Evolutionary conservation across 768 basidiomycete species (phyloP), one percentile per base, ranked within the genome.

Genomic region (Xerocomellus chrysenteron): DNA sequence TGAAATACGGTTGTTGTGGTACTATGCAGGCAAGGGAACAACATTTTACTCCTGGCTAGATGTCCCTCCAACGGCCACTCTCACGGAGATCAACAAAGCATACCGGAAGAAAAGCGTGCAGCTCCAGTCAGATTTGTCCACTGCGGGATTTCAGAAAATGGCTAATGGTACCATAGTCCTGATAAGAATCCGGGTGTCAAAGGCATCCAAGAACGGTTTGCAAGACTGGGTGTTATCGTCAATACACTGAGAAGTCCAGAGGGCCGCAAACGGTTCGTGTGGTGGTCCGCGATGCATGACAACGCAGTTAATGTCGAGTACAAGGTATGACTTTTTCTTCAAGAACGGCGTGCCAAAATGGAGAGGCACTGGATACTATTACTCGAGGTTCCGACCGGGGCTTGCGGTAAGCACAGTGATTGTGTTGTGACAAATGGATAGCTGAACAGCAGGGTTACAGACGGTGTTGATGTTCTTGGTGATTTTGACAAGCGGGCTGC

Each of bases 341-440:
- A 94, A 96, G 74, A 98, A 98, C 59, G 96, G 96, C 21, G 94
- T 99, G 4, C 96, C 96, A 0, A 90, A 82, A 69, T 99, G 96
- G 96, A 81, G 95, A 61, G 96, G 94, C 16, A 94, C 92, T 33
- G 92, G 93, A 43, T 98, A 98, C 74, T 98, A 98, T 73, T 99
- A 98, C 73, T 85, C 92, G 32, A 86, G 97, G 50, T 99, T 90
- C 80, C 82, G 96, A 32, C 96, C 96, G n/a, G 93, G 94, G 26
- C 79, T 98, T 57, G 84, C 84, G 57, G 90, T 90, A 64, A 60
- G 83, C 69, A 19, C 14, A 16, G 33, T 33, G 30, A 59, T 53
- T 46, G 32, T 32, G 57, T 37, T 41, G 21, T 44, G 35, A 21
- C n/a, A 36, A 17, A 19, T 47, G 47, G 42, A 54, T 55, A 4